These are phyloP conservation scores for Rhipidocladum racemiflorum DNA, from an alignment of 176 grass and related monocot genomes.

Conservation along the genomic window DNA sequence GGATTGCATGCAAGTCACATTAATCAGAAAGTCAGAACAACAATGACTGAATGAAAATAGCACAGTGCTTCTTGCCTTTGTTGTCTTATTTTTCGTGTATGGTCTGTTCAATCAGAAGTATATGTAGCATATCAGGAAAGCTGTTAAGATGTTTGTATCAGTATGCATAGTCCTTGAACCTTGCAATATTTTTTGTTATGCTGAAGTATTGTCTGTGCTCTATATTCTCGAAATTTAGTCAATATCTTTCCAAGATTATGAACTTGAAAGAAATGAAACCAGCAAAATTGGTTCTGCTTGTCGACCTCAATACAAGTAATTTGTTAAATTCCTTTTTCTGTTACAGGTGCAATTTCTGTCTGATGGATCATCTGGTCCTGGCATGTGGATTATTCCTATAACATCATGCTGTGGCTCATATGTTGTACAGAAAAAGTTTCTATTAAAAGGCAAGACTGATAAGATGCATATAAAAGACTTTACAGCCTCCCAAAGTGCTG, in stretches of 20 bases:
- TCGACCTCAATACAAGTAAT: too few species aligned
- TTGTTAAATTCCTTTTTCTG: slow-evolving; percentile 3
- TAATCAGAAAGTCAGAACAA: neutral
- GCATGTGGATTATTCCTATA: slow-evolving; percentile 86
- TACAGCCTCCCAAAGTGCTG: slow-evolving; percentile 19
- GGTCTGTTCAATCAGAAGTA: neutral
- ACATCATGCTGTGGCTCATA: slow-evolving; percentile 76
- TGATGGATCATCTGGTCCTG: slow-evolving; percentile 66
- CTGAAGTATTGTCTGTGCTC: too few species aligned
- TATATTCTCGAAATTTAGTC: too few species aligned
- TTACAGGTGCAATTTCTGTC: slow-evolving; percentile 78
- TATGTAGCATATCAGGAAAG: neutral
- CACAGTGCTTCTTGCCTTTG: neutral
- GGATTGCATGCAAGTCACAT: neutral
- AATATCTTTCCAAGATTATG: too few species aligned
- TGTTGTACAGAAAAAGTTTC: slow-evolving; percentile 66
- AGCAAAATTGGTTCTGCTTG: too few species aligned
- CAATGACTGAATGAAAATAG: slow-evolving; percentile 1
- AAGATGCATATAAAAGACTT: slow-evolving; percentile 48
- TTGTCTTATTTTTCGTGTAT: neutral
- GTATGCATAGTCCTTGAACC: too few species aligned
- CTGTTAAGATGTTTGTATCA: too few species aligned
- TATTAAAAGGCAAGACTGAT: slow-evolving; percentile 66
- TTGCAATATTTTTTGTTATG: too few species aligned
- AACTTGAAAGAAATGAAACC: too few species aligned